These are phyloP conservation scores for Epichloe sibirici DNA, from an alignment of 2,329 filamentous ascomycete species.

Conservation along the genomic window DNA sequence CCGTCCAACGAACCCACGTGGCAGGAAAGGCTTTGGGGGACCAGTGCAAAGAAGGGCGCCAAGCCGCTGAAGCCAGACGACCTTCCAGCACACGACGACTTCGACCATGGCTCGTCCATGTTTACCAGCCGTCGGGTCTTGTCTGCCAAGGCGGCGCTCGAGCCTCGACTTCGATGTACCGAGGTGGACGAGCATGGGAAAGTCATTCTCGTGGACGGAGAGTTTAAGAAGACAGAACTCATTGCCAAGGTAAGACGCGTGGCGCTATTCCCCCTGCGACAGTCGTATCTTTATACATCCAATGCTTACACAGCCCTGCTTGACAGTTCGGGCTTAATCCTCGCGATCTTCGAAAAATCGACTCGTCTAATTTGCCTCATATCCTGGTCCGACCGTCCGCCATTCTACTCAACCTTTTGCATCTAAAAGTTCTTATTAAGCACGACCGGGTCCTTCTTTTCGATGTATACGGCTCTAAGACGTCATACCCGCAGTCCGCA, in stretches of 20 bases:
- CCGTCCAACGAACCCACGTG: constrained; percentile 23
- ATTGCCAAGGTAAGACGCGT: constrained; percentile 66
- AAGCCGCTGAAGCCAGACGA: constrained; percentile 43
- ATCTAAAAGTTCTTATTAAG: constrained; percentile 91
- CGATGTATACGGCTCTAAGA: constrained; percentile 87
- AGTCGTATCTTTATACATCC: neutral
- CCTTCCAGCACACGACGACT: constrained; percentile 46
- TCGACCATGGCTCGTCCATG: constrained; percentile 41
- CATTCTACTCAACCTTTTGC: constrained; percentile 91
- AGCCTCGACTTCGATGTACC: constrained; percentile 80
- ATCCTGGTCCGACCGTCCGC: constrained; percentile 88
- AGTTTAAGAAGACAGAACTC: constrained; percentile 95
- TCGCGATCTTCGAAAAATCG: constrained; percentile 92
- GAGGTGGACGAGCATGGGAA: constrained; percentile 89
- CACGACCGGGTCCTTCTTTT: constrained; percentile 89
- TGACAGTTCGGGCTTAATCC: constrained; percentile 76
- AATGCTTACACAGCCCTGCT: neutral
- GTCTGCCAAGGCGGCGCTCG: constrained; percentile 65
- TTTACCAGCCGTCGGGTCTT: constrained; percentile 60
- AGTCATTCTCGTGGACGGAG: constrained; percentile 83
- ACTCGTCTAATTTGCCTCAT: constrained; percentile 88
- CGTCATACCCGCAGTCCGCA: constrained; percentile 87
- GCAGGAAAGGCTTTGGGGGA: constrained; percentile 38
- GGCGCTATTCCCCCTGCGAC: neutral
- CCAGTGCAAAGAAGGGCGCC: constrained; percentile 22